Conservation (phyloP, 257 asterid genomes). For the Solanum microdontum region DNA sequence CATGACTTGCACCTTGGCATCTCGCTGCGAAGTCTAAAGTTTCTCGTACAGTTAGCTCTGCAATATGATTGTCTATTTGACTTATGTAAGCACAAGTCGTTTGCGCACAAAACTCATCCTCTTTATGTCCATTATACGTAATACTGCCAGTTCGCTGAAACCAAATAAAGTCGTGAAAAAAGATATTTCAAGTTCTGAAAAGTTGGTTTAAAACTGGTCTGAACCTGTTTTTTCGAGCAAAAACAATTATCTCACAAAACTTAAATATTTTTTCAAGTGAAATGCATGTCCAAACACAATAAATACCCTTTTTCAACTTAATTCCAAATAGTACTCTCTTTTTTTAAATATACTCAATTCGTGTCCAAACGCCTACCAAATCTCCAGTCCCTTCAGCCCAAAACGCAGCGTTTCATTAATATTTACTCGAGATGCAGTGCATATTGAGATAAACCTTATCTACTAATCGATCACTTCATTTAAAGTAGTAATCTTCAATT, state of each 20-base stretch:
- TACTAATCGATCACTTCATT: neutral
- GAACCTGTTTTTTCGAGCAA: neutral
- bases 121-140: conserved; percentile 60
- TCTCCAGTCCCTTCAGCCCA: neutral
- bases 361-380: neutral
- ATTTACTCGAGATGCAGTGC: neutral
- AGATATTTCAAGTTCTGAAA: neutral
- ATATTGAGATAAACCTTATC: neutral
- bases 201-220: neutral
- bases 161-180: neutral
- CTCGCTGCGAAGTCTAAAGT: conserved; percentile 77
- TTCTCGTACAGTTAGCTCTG: conserved; percentile 79
- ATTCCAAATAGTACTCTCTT: neutral
- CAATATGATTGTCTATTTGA: conserved; percentile 82
- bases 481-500: neutral
- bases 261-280: neutral
- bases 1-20: conserved; percentile 79
- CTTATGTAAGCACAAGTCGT: conserved; percentile 70
- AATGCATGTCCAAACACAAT: neutral
- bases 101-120: conserved; percentile 55
- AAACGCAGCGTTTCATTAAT: neutral
- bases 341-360: neutral
- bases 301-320: neutral
- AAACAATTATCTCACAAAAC: neutral
- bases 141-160: conserved; percentile 56